Base-by-base conservation (phyloP, 345 rosid species). In the Pistacia vera region DNA sequence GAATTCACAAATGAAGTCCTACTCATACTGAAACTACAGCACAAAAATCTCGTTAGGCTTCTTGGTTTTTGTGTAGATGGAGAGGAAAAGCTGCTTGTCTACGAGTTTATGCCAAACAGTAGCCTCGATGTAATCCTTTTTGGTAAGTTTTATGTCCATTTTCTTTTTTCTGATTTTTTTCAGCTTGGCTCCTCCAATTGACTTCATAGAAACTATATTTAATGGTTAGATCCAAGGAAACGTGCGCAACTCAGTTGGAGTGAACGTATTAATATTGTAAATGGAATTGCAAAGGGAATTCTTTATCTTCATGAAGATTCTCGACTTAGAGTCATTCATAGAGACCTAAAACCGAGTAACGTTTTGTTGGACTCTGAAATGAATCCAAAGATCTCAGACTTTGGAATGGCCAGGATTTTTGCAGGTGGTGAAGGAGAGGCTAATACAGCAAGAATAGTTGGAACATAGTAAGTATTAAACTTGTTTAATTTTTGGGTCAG, bases 371-470 rank as follows among this genome's bases (percentile, higher is more conserved):
- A 86, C 52, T 46, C 52, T 14, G 82, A 81, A 1, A 85, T 90
- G 90, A 88, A 83, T 61, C 90, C 91, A 0, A 86, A 88, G 56
- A 88, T 90, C 4, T 88, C 90, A 2, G 93, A 90, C 66, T 90
- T 90, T 66, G 91, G 93, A 56, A 81, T 82, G 68, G 90, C 90
- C 33, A 86, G 87, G 30, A 79, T 84, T 2, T 83, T 86, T 72
- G 83, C 77, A 4, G 68, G 77, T 10, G 77, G 61, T 44, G 83
- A 84, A 78, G 79, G 77, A 2, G 73, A 81, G 41, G 83, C 70
- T 30, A 83, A 84, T 70, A 86, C 89, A 10, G 77, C 33, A 57
- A 84, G 83, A 67, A 81, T 89, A 22, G 86, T 83, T 4, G 33
- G 33, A 30, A 30, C 2, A 30, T 30, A 30, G 33, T 30, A 30